A percentile compares a stretch with the other conserved stretches of the same genome.
Conservation (phyloP, 2,329 filamentous ascomycete genomes). For the Davidsoniella virescens region DNA sequence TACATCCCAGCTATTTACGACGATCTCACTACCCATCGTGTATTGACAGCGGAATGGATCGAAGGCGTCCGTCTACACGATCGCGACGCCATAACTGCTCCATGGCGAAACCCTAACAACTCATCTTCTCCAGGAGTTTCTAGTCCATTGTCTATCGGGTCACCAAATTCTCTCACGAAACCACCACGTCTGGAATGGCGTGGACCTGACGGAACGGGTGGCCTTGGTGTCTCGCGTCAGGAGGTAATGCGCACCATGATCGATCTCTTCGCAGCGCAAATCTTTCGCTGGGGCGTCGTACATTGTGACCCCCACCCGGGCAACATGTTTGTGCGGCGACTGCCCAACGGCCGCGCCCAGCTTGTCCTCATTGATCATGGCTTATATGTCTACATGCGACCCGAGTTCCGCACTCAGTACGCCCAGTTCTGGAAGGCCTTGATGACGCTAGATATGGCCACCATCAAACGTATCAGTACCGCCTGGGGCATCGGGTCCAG, state of each 20-base stretch:
- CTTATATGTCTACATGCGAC: slow-evolving; percentile 81
- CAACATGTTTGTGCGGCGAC: slow-evolving; percentile 86
- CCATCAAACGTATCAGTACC: slow-evolving; percentile 53
- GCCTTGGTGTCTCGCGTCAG: slow-evolving; percentile 65
- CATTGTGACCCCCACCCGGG: slow-evolving; percentile 96
- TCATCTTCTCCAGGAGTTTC: slow-evolving; percentile 67
- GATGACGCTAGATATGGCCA: slow-evolving; percentile 81
- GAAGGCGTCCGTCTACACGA: slow-evolving; percentile 90
- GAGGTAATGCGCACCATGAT: slow-evolving; percentile 95
- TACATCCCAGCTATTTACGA: slow-evolving; percentile 77
- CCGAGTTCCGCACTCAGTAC: slow-evolving; percentile 73
- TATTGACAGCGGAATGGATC: slow-evolving; percentile 96
- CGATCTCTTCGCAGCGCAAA: slow-evolving; percentile 90
- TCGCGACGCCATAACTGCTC: slow-evolving; percentile 58
- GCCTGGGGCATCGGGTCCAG: slow-evolving; percentile 72
- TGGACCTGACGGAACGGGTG: slow-evolving; percentile 55
- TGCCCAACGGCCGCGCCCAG: slow-evolving; percentile 68
- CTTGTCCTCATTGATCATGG: slow-evolving; percentile 95
- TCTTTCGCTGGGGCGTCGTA: slow-evolving; percentile 91
- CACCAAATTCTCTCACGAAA: slow-evolving; percentile 45
- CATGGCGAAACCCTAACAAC: slow-evolving; percentile 65
- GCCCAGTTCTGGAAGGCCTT: slow-evolving; percentile 84
- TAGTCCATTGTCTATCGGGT: slow-evolving; percentile 36
- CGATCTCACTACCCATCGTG: slow-evolving; percentile 64
- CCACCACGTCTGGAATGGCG: slow-evolving; percentile 67